phyloP scores from a whole-genome alignment of 768 basidiomycete genomes.

The Coprinopsis marcescibilis region DNA sequence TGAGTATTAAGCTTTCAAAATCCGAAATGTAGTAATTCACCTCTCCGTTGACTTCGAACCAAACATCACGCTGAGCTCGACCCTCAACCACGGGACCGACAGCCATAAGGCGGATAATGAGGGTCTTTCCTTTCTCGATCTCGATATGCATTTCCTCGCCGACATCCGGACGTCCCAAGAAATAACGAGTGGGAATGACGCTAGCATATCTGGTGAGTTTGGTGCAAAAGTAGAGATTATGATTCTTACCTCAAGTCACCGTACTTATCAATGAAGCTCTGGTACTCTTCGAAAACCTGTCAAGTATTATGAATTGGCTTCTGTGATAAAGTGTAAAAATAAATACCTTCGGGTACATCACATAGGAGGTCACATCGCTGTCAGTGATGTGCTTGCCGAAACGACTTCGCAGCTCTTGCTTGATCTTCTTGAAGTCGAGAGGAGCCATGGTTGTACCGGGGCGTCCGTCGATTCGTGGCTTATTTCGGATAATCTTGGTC shows the following conservation, averaged over 20 bases:
- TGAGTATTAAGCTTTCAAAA: constrained; percentile 13
- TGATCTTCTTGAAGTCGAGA: constrained; percentile 94
- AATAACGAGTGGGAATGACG: constrained; percentile 94
- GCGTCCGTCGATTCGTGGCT: constrained; percentile 88
- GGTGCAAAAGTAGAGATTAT: constrained; percentile 1
- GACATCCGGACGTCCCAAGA: constrained; percentile 85
- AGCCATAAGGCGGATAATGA: constrained; percentile 95
- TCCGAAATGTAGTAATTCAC: constrained; percentile 31
- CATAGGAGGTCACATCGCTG: constrained; percentile 88
- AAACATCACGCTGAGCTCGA: constrained; percentile 90
- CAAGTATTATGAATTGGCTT: not conserved
- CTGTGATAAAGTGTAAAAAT: constrained; percentile 1
- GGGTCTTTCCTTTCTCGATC: constrained; percentile 94
- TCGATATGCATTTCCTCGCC: constrained; percentile 97
- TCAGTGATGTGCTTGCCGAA: constrained; percentile 95
- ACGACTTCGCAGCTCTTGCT: constrained; percentile 85
- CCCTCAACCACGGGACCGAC: constrained; percentile 90
- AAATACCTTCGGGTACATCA: constrained; percentile 94
- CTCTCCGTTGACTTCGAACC: constrained; percentile 98
- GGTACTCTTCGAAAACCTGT: constrained; percentile 95
- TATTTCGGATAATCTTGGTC: constrained; percentile 85
- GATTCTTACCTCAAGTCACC: constrained; percentile 71
- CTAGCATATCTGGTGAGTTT: constrained; percentile 33
- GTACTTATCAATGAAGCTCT: constrained; percentile 91
- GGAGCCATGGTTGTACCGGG: constrained; percentile 87